Conservation (phyloP, 139 green algal genomes). For the Yamagishiella unicocca region DNA sequence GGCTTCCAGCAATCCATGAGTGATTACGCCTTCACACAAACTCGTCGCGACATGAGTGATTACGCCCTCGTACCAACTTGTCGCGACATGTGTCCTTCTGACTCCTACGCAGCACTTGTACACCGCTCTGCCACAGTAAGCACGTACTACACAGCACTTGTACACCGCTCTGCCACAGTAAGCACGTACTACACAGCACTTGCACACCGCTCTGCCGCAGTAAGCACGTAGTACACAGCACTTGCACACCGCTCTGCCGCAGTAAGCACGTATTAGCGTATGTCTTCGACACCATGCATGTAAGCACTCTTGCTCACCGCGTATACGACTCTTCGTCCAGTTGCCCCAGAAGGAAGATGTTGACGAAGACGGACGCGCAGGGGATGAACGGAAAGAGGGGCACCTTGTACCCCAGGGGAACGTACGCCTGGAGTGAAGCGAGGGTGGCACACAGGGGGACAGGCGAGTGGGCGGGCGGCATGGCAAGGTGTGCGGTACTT, state of each 20-base stretch:
- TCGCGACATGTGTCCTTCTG: too few relatives aligned
- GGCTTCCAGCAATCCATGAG: not conserved
- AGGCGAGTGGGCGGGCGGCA: not conserved
- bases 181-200: not conserved
- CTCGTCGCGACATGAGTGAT: not conserved
- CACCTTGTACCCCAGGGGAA: conserved; percentile 35
- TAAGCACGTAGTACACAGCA: too few relatives aligned
- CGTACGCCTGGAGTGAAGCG: conserved; percentile 21
- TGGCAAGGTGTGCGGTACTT: not conserved
- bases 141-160: not conserved
- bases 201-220: too few relatives aligned
- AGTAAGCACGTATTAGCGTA: too few relatives aligned
- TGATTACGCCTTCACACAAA: not conserved
- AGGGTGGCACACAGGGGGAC: not conserved
- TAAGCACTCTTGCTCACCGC: not conserved
- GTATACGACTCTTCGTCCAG: conserved; percentile 39
- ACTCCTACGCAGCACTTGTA: not conserved
- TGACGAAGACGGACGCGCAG: conserved; percentile 45
- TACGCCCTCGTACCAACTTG: too few relatives aligned
- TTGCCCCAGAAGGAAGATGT: conserved; percentile 57
- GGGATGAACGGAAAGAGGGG: conserved; percentile 52
- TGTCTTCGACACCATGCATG: too few relatives aligned
- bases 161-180: not conserved
- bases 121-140: not conserved
- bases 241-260: too few relatives aligned